Percentiles rank a stretch among this genome's conserved stretches.
Conservation (phyloP, 169 alveolate genomes). For the Plasmodium gallinaceum region DNA sequence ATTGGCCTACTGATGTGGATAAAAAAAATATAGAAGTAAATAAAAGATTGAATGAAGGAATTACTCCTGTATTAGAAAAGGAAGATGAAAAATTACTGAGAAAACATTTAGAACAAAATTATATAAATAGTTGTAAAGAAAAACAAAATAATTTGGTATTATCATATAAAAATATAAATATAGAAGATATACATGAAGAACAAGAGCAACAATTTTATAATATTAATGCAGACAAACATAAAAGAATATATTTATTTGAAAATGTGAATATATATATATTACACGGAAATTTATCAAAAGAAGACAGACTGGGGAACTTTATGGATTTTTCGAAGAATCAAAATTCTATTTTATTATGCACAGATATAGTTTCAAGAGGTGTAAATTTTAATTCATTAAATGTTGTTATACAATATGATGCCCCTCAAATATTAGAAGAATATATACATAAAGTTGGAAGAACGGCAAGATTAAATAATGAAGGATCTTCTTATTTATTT, state of each 20-base stretch:
- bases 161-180: conserved; percentile 44
- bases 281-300: conserved; percentile 83
- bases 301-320: conserved; percentile 80
- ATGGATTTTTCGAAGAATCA: conserved; percentile 77
- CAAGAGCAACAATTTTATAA: background rate
- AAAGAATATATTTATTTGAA: conserved; percentile 24
- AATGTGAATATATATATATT: conserved; percentile 76
- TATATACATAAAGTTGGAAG: conserved; percentile 96
- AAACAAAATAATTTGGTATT: conserved; percentile 1
- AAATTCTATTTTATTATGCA: conserved; percentile 89
- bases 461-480: conserved; percentile 92
- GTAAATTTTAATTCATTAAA: conserved; percentile 93
- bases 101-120: conserved; percentile 18
- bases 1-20: conserved; percentile 83
- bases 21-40: conserved; percentile 45
- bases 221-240: conserved; percentile 35
- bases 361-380: conserved; percentile 97
- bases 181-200: conserved; percentile 37
- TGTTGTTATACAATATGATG: conserved; percentile 93
- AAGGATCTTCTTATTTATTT: conserved; percentile 81
- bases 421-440: conserved; percentile 94
- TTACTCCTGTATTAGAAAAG: conserved; percentile 8
- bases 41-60: conserved; percentile 19
- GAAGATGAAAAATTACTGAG: conserved; percentile 35
- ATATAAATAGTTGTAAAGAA: conserved; percentile 10